Base-by-base conservation (phyloP, 306 rosid genomes). In the Sicyos baderoa region DNA sequence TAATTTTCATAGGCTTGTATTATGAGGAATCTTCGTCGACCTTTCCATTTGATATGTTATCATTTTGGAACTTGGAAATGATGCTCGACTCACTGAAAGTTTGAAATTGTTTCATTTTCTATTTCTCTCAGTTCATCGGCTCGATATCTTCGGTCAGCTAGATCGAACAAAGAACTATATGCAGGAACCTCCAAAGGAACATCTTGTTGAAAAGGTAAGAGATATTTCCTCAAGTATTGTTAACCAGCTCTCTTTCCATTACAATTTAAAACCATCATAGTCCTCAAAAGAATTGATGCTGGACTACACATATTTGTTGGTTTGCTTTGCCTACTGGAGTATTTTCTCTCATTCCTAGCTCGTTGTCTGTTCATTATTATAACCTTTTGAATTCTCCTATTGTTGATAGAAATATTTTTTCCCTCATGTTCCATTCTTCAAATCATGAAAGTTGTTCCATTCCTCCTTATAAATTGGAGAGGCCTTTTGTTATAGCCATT, bases 181-280 rank as follows among this genome's bases (percentile, higher is more conserved):
- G 86, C 47, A 55, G 64, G 63, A 78, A 72, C 88, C 96, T 79
- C 97, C 96, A 0, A 79, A 91, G 80, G 96, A 91, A 76, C 81
- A 82, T 48, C 90, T 91, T 74, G 86, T 84, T 55, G 96, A 91
- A 75, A 85, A 66, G 89, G 96, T 76, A 72, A 78, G 76, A 16
- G 75, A 45, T n/a, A n/a, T 52, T 62, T 51, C 42, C 25, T 40
- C 71, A 48, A 12, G 70, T 10, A 35, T 18, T 40, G 15, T 18
- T 63, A 17, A 47, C 54, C 22, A 23, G 1, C 29, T 1, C 64
- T 45, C 66, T 37, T 55, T 23, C 4, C 47, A 22, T 50, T 47
- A 27, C 48, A 52, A 7, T 53, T 42, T 40, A 58, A 61, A 68
- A 32, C 5, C 64, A 16, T 23, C 23, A 2, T 63, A 40, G 16